Conservation (phyloP, 225 moss, liverwort and hornwort genomes). For the Marchantia polymorpha region DNA sequence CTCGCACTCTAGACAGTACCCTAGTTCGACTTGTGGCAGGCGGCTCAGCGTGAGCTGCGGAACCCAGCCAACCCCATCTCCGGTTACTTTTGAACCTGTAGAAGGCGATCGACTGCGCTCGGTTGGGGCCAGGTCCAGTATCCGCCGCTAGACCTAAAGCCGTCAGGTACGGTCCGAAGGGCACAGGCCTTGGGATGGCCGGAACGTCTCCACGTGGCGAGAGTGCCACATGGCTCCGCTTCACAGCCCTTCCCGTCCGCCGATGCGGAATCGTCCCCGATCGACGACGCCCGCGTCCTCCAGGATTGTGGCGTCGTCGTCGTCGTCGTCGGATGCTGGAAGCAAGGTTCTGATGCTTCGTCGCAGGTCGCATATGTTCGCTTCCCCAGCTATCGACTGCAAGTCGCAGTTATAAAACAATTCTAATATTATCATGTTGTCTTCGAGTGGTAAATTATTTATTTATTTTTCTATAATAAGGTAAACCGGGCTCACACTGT, state of each 20-base stretch:
- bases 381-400: too few relatives aligned
- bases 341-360: too few relatives aligned
- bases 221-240: neutral
- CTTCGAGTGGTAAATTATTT: too few relatives aligned
- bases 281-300: neutral
- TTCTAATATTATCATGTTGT: too few relatives aligned
- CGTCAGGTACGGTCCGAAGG: neutral
- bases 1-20: too few relatives aligned
- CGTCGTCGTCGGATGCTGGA: neutral
- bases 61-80: neutral
- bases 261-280: neutral
- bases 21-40: too few relatives aligned
- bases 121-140: neutral
- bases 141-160: neutral
- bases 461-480: too few relatives aligned
- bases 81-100: neutral
- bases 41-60: too few relatives aligned
- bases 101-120: neutral
- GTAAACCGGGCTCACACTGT: too few relatives aligned
- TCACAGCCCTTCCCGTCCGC: neutral
- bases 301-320: conserved; percentile 13
- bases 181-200: neutral
- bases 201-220: neutral
- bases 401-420: too few relatives aligned
- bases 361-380: too few relatives aligned